Percentiles rank a stretch among this genome's conserved stretches.
phyloP scores from a whole-genome alignment of 768 basidiomycete species.

The Kwoniella bestiolae region DNA sequence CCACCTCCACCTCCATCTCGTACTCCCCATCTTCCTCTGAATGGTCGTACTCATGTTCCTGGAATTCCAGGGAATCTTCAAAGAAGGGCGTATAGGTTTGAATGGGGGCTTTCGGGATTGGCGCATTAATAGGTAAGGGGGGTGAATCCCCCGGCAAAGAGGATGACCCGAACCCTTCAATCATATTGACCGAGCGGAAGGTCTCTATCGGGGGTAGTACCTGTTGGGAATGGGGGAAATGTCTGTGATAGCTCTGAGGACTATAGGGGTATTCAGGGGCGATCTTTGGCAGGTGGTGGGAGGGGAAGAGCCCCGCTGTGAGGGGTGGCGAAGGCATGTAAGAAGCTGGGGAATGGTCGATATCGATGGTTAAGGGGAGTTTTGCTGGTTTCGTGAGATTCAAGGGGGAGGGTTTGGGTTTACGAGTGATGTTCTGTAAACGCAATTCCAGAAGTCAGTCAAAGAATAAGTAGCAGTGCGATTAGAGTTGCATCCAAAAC shows the following conservation, averaged over 20 bases:
- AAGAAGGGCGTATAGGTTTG: slow-evolving; percentile 1
- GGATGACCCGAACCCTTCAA: not conserved
- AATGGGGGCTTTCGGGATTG: slow-evolving; percentile 9
- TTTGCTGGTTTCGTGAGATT: not conserved
- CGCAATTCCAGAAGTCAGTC: not conserved
- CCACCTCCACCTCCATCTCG: slow-evolving; percentile 4
- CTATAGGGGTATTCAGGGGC: not conserved
- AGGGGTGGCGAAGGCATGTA: slow-evolving; percentile 9
- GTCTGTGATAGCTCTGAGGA: not conserved
- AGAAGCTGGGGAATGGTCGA: not conserved
- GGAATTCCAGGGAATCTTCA: slow-evolving; percentile 8
- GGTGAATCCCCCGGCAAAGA: not conserved
- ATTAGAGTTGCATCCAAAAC: not conserved
- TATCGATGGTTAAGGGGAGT: not conserved
- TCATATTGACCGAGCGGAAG: not conserved
- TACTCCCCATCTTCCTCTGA: not conserved
- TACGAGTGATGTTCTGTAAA: slow-evolving; percentile 3
- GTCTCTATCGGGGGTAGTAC: not conserved
- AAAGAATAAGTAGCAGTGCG: not conserved
- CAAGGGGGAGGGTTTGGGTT: not conserved
- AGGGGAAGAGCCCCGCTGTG: not conserved
- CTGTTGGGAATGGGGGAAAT: not conserved
- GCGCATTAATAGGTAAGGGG: slow-evolving; percentile 11
- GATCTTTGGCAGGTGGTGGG: not conserved
- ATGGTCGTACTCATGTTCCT: not conserved